phyloP scores from a whole-genome alignment of 2,329 filamentous ascomycete genomes.

The Ceratocystis variospora region DNA sequence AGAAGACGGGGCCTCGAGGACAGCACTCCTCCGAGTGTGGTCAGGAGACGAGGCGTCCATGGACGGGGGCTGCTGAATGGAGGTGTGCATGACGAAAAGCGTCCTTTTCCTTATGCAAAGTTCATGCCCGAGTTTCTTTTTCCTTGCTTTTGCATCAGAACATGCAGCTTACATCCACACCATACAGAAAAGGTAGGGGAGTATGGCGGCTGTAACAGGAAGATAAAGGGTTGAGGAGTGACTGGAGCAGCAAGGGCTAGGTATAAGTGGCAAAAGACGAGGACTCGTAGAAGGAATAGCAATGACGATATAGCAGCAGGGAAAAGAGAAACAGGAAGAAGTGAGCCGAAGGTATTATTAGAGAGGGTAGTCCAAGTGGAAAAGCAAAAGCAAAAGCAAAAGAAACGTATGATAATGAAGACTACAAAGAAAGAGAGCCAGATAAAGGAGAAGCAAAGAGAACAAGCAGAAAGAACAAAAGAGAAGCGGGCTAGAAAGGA shows the following conservation, averaged over 20 bases:
- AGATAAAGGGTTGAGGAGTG: not conserved
- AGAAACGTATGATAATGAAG: not conserved
- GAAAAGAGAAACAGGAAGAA: not conserved
- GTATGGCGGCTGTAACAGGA: not conserved
- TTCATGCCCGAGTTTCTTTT: not conserved
- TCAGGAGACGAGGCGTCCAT: not conserved
- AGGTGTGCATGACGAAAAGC: not conserved
- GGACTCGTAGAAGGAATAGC: no score
- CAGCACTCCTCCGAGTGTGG: not conserved
- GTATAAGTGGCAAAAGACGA: slow-evolving; percentile 1
- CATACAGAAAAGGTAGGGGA: not conserved
- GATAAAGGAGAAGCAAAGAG: slow-evolving; percentile 7
- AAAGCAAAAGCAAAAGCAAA: not conserved
- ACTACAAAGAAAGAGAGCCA: not conserved
- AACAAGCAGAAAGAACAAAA: not conserved
- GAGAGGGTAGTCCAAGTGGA: not conserved
- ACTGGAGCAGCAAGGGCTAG: not conserved
- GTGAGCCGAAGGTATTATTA: slow-evolving; percentile 5
- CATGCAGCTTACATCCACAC: not conserved
- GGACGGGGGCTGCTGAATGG: not conserved
- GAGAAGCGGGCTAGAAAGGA: not conserved
- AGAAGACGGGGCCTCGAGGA: not conserved
- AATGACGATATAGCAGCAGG: no score
- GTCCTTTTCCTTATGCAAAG: not conserved
- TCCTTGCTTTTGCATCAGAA: not conserved